Conservation (phyloP, 139 green algal genomes). For the Chlorella ohadii region DNA sequence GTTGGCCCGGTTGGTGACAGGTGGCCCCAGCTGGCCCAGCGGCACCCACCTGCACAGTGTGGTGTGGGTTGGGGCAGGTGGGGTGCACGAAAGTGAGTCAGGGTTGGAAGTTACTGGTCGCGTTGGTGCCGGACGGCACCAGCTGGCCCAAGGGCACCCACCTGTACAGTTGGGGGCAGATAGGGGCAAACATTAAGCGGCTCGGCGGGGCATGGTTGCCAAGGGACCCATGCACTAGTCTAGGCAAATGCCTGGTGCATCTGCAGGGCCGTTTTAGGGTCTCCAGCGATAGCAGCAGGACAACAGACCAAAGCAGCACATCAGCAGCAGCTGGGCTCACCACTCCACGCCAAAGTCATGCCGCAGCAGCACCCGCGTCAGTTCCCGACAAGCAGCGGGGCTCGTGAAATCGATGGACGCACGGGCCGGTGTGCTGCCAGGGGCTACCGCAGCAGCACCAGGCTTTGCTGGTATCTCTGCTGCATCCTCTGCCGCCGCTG, state of each 20-base stretch:
- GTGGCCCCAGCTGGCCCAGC: constrained; percentile 82
- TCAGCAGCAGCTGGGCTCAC: constrained; percentile 7
- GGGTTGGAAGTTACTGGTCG: constrained; percentile 93
- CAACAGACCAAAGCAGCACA: no score
- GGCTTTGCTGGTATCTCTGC: neutral
- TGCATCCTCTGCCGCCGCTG: neutral
- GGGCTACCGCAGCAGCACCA: neutral
- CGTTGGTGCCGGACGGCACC: constrained; percentile 84
- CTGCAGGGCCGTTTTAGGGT: no score
- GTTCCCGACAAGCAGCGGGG: constrained; percentile 75
- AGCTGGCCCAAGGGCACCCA: constrained; percentile 81
- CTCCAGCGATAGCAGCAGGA: no score
- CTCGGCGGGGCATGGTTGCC: no score
- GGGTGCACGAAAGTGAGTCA: no score
- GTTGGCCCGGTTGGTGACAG: constrained; percentile 87
- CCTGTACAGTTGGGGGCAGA: no score
- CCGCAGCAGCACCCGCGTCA: constrained; percentile 79
- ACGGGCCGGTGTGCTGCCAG: neutral
- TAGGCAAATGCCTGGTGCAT: no score
- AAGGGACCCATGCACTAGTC: no score
- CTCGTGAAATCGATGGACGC: constrained; percentile 68
- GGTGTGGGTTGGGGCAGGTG: no score
- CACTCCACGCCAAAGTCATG: constrained; percentile 79
- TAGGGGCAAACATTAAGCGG: no score
- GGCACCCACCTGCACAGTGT: constrained; percentile 59